Evolutionary conservation across 768 basidiomycete species (phyloP).

Genomic region (Hemileccinum rubropunctum): DNA sequence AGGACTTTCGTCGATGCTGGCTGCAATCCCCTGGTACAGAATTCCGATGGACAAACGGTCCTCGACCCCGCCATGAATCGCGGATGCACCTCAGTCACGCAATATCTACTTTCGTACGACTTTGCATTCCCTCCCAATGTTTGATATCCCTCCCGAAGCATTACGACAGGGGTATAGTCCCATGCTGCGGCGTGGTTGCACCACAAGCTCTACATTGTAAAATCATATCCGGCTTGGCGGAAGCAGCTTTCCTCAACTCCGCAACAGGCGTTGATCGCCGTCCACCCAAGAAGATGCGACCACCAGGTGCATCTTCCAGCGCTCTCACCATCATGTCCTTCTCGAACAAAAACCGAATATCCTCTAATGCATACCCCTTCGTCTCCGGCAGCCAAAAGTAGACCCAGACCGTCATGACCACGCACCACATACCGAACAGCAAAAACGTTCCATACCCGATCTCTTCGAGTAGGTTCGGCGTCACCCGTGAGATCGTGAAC

Average conservation of each 20-base stretch:
- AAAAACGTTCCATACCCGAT: constrained; percentile 36
- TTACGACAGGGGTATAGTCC: too few species aligned
- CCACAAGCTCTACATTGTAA: too few species aligned
- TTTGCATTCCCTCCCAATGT: background rate
- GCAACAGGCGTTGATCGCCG: constrained; percentile 19
- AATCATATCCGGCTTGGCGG: too few species aligned
- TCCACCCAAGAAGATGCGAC: constrained; percentile 26
- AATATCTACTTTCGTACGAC: background rate
- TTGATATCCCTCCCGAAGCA: too few species aligned
- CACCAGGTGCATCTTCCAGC: constrained; percentile 35
- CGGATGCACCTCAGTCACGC: background rate
- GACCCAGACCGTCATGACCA: constrained; percentile 34
- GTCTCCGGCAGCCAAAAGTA: constrained; percentile 42
- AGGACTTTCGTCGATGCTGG: background rate
- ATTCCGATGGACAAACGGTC: background rate
- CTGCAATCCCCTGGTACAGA: background rate
- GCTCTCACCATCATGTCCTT: constrained; percentile 31
- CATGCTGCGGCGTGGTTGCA: too few species aligned
- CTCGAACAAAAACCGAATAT: constrained; percentile 38
- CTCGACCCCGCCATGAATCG: background rate
- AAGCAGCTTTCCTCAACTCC: background rate
- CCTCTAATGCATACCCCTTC: constrained; percentile 37
- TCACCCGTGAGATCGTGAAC: constrained; percentile 36
- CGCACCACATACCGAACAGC: constrained; percentile 31
- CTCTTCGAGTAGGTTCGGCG: constrained; percentile 35